Evolutionary conservation across 1,139 yeast genomes (phyloP), one percentile per base, ranked within the genome.

Genomic region (Komagataea norvegica): DNA sequence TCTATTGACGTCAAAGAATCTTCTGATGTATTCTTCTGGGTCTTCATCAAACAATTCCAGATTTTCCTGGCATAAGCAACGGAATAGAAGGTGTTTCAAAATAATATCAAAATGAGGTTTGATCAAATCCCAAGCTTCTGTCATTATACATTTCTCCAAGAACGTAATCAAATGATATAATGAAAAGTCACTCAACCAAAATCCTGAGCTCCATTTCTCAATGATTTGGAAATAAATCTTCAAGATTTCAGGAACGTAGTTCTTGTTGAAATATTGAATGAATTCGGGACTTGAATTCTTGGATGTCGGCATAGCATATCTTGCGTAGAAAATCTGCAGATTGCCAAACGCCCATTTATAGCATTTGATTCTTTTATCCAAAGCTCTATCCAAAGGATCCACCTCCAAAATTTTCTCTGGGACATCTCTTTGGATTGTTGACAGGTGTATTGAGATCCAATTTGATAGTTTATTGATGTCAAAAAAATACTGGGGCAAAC

Each of bases 311-410:
- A 34, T 72, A 22, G 77, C 78, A 51, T 73, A 79, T 53, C 75
- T 74, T 39, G 70, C 62, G 44, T 71, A 72, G 33, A 82, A 65
- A 51, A 82, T 67, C 46, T 76, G 75, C 40, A 81, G 59, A 51
- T 81, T 81, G 21, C 80, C 87, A 57, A 77, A 79, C 37, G 80
- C 77, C 89, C 89, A 81, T 58, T 82, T 82, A 38, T 76, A 74
- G 26, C 81, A 70, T 50, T 79, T 79, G 19, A 75, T 67, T 48
- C 84, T 61, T 29, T 74, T 76, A 48, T 70, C 68, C 18, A 63
- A 41, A 2, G 60, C 50, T 43, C 82, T 67, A 34, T 76, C 83
- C 16, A 70, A 70, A 16, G 68, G 68, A 18, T 77, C 81, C 8
- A 75, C 51, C 5, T 67, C 68, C 51, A 74, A 52, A 0, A 77